Base-by-base conservation (phyloP, 108 stramenopile genomes). In the Cyclotella cryptica region DNA sequence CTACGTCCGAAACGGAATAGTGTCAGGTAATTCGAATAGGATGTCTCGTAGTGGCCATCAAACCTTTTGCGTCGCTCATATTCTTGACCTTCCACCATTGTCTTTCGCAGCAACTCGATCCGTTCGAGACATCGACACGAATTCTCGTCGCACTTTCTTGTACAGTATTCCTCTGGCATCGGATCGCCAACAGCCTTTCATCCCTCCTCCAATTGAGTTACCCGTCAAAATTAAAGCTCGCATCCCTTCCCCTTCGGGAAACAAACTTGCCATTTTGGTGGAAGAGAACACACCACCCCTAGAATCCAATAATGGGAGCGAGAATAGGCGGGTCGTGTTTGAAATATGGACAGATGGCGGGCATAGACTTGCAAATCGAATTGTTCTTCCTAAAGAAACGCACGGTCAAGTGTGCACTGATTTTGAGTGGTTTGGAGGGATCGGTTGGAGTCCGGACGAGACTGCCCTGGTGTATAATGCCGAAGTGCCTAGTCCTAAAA, bases 331-430 rank as follows among this genome's bases (percentile, higher is more conserved):
- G 43, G 49, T 61, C 24, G 72, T 85, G 2, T 66, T 94, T n/a
- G 90, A 94, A 71, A 85, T 94, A 55, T 94, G 93, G 93, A 61
- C 72, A 0, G 62, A 87, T 53, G 41, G 61, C 24, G 81, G 85
- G 17, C 64, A 82, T 29, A 67, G 79, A 40, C 72, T 91, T 58
- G 61, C 79, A 5, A 82, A 78, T 51, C 84, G 88, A n/a, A 89
- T 91, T 13, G 49, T 64, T 9, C 57, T 88, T n/a, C 75, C 84
- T 0, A 62, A 57, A 53, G 57, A 74, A 13, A 65, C 62, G 14
- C 90, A 93, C 78, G 93, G 93, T 6, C 73, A 71, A 24, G 72
- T 94, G 12, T 88, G 89, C 57, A 79, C 77, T 10, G 89, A 94
- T 68, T 61, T 86, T 26, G 73, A 66, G 12, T 87, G 88, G 79